A percentile compares a stretch with the other conserved stretches of the same genome.
Evolutionary conservation across 2,329 filamentous ascomycete species (phyloP).

Genomic region (Colletotrichum incanum): DNA sequence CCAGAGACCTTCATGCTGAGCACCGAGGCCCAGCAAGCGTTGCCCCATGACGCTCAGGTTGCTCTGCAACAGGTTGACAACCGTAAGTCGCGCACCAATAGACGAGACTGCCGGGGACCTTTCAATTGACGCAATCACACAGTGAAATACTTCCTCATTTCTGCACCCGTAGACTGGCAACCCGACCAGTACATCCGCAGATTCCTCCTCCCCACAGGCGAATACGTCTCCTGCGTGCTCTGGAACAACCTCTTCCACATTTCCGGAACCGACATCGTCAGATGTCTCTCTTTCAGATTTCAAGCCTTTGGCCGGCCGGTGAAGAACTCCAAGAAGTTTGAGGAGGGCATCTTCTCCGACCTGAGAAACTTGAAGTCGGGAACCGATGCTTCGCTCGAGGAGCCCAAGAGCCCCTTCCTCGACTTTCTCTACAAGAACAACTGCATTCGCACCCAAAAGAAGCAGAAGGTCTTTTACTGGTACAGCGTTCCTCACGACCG

Average conservation of each 20-base stretch:
- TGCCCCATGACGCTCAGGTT: constrained; percentile 96
- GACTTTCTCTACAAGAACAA: constrained; percentile 99
- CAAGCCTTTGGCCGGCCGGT: constrained; percentile 98
- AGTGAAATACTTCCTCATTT: constrained; percentile 99
- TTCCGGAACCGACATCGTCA: constrained; percentile 97
- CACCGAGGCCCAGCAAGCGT: constrained; percentile 94
- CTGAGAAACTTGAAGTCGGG: constrained; percentile 98
- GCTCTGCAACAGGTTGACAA: constrained; percentile 99
- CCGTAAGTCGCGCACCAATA: constrained; percentile 71
- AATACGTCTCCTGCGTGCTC: constrained; percentile 98
- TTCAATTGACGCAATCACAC: constrained; percentile 46
- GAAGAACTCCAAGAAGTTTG: constrained; percentile 99
- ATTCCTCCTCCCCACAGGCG: constrained; percentile 95
- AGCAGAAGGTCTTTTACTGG: constrained; percentile 99
- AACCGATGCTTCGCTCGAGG: constrained; percentile 97
- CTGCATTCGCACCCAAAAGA: constrained; percentile 99
- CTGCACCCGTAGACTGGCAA: constrained; percentile 97
- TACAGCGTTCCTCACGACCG: constrained; percentile 99
- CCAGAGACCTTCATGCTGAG: constrained; percentile 99
- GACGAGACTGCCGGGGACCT: constrained; percentile 27
- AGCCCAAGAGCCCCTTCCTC: constrained; percentile 98
- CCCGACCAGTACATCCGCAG: constrained; percentile 96
- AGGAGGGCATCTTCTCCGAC: constrained; percentile 99
- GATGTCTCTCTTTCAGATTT: constrained; percentile 97
- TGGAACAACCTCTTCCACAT: constrained; percentile 99